These are phyloP conservation scores for Fraxinus dipetala DNA, from an alignment of 305 asterid genomes.

Conservation along the genomic window DNA sequence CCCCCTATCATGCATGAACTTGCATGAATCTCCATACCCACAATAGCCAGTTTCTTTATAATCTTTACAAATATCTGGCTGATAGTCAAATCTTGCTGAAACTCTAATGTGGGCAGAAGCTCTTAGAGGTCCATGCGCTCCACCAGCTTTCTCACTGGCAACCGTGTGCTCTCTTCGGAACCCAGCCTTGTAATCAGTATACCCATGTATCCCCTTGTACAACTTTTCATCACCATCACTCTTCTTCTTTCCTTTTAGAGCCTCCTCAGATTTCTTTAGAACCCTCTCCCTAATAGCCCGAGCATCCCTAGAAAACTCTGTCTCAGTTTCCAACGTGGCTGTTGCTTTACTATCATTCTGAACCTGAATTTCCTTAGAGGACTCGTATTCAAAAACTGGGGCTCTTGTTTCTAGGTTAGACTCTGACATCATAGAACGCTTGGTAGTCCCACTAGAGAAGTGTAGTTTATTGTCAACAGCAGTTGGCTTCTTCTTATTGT, in stretches of 20 bases:
- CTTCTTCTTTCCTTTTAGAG: constrained; percentile 67
- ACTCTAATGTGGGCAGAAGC: constrained; percentile 95
- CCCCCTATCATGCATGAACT: constrained; percentile 97
- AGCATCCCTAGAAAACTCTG: constrained; percentile 81
- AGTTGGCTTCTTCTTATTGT: constrained; percentile 58
- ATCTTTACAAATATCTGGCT: constrained; percentile 96
- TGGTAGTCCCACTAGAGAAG: constrained; percentile 62
- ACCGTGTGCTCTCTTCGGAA: constrained; percentile 87
- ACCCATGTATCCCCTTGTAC: constrained; percentile 76
- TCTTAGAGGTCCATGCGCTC: constrained; percentile 88
- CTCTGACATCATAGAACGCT: constrained; percentile 32
- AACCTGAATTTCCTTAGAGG: constrained; percentile 80
- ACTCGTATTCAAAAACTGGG: constrained; percentile 65
- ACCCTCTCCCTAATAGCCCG: constrained; percentile 85
- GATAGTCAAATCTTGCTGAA: constrained; percentile 92
- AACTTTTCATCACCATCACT: constrained; percentile 58
- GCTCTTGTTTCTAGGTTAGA: constrained; percentile 44
- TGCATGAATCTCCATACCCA: constrained; percentile 96
- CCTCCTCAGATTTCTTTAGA: constrained; percentile 75
- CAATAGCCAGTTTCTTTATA: constrained; percentile 95
- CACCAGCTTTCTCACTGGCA: constrained; percentile 91
- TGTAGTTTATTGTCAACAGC: constrained; percentile 54
- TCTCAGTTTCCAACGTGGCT: constrained; percentile 86
- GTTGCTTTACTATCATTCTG: constrained; percentile 86
- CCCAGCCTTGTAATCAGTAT: constrained; percentile 94